A percentile compares a stretch with the other conserved stretches of the same genome.
These are phyloP conservation scores for Myriosclerotinia scirpicola DNA, from an alignment of 2,329 filamentous ascomycete species.

Conservation along the genomic window DNA sequence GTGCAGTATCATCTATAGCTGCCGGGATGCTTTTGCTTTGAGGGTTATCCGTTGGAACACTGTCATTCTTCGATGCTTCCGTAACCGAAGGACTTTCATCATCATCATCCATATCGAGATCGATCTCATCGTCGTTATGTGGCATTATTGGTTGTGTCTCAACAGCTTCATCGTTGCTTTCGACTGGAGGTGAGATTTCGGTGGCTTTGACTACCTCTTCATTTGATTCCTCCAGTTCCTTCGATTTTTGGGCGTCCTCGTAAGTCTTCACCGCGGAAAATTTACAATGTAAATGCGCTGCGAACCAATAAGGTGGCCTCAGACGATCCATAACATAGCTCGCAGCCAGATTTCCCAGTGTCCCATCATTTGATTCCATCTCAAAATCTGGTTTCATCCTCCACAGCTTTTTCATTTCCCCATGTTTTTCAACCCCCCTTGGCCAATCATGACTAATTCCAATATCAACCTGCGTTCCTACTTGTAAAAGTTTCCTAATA, in stretches of 20 bases:
- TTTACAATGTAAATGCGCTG: constrained; percentile 88
- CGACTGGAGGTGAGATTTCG: background rate
- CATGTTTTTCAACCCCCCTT: constrained; percentile 74
- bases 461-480: constrained; percentile 86
- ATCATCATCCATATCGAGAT: constrained; percentile 63
- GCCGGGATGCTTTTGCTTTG: constrained; percentile 31
- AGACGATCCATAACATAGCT: constrained; percentile 77
- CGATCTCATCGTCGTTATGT: constrained; percentile 68
- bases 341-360: constrained; percentile 77
- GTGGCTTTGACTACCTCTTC: constrained; percentile 19
- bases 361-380: constrained; percentile 71
- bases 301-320: constrained; percentile 86
- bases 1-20: constrained; percentile 27
- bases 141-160: background rate
- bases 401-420: constrained; percentile 69
- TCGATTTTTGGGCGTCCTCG: constrained; percentile 29
- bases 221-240: constrained; percentile 26
- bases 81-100: constrained; percentile 43
- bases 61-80: constrained; percentile 36
- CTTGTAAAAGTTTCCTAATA: constrained; percentile 80
- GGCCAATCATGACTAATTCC: constrained; percentile 98
- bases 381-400: constrained; percentile 71
- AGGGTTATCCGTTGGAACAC: constrained; percentile 62
- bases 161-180: background rate
- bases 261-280: constrained; percentile 70